Evolutionary conservation across 1,284 basidiomycete genomes (phyloP), one percentile per base, ranked within the genome.

Genomic region (Xerocomus nothofagi): DNA sequence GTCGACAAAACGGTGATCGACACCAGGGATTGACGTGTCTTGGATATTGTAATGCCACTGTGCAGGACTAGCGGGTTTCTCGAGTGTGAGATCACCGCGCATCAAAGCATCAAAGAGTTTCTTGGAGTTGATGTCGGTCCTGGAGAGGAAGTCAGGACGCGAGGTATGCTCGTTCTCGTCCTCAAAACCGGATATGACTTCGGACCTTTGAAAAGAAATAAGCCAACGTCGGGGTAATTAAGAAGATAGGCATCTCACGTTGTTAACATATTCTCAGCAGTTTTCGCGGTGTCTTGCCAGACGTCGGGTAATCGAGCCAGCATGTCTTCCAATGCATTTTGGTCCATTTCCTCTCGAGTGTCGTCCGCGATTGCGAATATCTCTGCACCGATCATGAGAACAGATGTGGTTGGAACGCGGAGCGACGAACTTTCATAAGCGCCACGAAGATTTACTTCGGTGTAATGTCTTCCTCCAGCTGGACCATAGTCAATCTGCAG

Each of bases 81-180:
- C 57, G 9, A 69, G 58, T 11, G 76, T 71, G 6, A 85, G 62
- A 8, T 73, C 74, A 27, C 72, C 76, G 57, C 75, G 73, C 12
- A 65, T 62, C 40, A 86, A 59, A 2, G 79, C 78, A 39, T 76
- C 75, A 62, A 77, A 82, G 5, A 77, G 80, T 42, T 76, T 66
- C 12, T 66, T 67, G 8, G 78, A 77, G 52, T 78, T 77, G 34
- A 86, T 62, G 10, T 68, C 58, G 54, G 72, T 76, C 10, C 74
- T 73, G 0, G 80, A 73, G 21, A 87, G 65, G 57, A 87, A 84
- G 57, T 82, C 79, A 2, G 81, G 71, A 45, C 79, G 71, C 1
- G 74, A 72, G 2, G 65, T 50, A 15, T 71, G 55, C 6, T 49
- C 38, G 0, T 78, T 77, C 53, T 79, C 78, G 15, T 75, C 69